Base-by-base conservation (phyloP, 306 rosid genomes). In the Cucurbita maxima region DNA sequence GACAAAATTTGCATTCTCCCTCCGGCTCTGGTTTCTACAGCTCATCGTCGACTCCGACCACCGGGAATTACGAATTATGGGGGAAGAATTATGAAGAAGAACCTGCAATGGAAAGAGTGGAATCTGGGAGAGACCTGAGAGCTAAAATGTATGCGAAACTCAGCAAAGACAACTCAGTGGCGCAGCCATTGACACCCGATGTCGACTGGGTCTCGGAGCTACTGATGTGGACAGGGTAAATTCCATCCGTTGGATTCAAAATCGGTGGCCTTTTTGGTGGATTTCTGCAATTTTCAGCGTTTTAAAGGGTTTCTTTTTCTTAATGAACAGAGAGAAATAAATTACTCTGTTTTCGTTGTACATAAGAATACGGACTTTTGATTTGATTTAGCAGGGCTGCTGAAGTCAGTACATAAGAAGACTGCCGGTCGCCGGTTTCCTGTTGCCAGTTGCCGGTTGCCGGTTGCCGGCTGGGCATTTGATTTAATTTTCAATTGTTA, bases 21-120 rank as follows among this genome's bases (percentile, higher is more conserved):
- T 20, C 54, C 36, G 56, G 30, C 37, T 22, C 40, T 45, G 56
- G 55, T 47, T 67, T 67, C 11, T 67, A 22, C 15, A 63, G 16
- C 34, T 40, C 10, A 5, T n/a, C 71, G 9, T 10, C 52, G 3
- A 63, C 52, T 18, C 71, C 51, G 51, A 63, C 55, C 12, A 45
- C 18, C 40, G 55, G 55, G 22, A 67, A 45, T 11, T 67, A 67
- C 73, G 85, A 82, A 19, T 20, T 59, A 5, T 84, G 88, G 88
- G 82, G 81, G 16, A 73, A 61, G 10, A 18, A 44, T 3, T 61
- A 41, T 8, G 77, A 56, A 38, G 96, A 87, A 63, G 96, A 86
- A 75, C 88, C 89, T n/a, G 76, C 68, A 22, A 84, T 87, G 96
- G 98, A 90, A 82, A 90, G 96, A 68, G 98, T 92, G 58, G 96